Evolutionary conservation across 441 rosid species (phyloP), one percentile per base, ranked within the genome.

Genomic region (Adansonia gregorii): DNA sequence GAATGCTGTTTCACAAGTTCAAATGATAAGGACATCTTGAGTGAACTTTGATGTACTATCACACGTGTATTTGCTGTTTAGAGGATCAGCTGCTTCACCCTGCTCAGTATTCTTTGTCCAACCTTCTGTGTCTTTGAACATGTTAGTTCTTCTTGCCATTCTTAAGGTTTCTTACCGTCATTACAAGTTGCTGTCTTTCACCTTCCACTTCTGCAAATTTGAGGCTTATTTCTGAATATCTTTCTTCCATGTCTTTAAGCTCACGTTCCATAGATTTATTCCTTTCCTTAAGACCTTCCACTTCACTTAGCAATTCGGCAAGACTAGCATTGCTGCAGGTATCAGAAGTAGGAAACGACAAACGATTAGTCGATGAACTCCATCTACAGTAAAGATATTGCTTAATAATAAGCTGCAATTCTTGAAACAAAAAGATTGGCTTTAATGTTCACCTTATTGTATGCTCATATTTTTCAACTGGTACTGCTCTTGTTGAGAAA

Each of bases 171-270:
- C 87, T 76, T 35, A 84, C 81, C 0, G 82, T 80, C 89, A 86
- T 86, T 74, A 86, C 89, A 39, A 86, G 87, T 73, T 81, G 78
- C 59, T 84, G 86, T 80, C 89, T 79, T 76, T 84, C 87, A 35
- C 87, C 82, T 81, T 86, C 89, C 2, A 86, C 89, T 74, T 81
- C 86, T 51, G 89, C 89, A 72, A 86, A 86, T 72, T 81, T 83
- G 56, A 86, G 87, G 51, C 89, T 86, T 75, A 83, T 78, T 63
- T 86, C 89, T n/a, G 87, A 83, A 80, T 86, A 86, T 65, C 86
- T 84, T 61, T 77, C 75, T 59, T 77, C 69, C 75, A 77, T 77
- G 48, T 77, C 80, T 70, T 77, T 77, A 54, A 77, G 80, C 75
- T 77, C 80, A 70, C 39, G 20, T 12, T 70, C 75, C 80, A 77